Base-by-base conservation (phyloP, 2,329 filamentous ascomycete species). In the Aspergillus pseudotamarii region DNA sequence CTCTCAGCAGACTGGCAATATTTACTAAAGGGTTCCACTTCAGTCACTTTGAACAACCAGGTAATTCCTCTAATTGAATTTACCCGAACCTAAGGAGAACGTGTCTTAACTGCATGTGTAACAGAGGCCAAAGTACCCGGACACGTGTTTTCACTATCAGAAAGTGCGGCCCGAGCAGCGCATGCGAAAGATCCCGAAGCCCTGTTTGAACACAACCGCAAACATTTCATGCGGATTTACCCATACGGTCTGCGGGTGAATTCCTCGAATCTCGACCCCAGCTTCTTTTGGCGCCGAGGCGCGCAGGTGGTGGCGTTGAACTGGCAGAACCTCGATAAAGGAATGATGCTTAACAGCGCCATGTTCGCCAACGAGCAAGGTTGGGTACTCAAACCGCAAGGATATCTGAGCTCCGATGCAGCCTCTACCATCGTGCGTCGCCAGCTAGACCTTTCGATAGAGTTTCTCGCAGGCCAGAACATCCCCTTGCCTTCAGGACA, bases 331-430 rank as follows among this genome's bases (percentile, higher is more conserved):
- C 89, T 91, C 77, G 93, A 97, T 72, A 90, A 92, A 69, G 93
- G 92, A 36, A 96, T 96, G 89, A 97, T 97, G 94, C 85, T 97
- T 16, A 97, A 97, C 73, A 89, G 95, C 73, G 94, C 88, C 69
- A 95, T 96, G 92, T 97, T 97, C 77, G 86, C 88, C 1, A 91
- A 88, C 11, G 90, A 91, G 57, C 82, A 86, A 48, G 94, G 94
- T 46, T 97, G 92, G 91, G 88, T 94, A 2, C 83, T 95, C 65
- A 97, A 97, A 78, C 93, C 94, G 0, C 76, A 84, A 36, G 90
- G 90, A 19, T 95, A 93, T 75, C 89, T 88, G 63, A 64, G 79
- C 72, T 61, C 64, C 63, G 43, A 76, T 63, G 30, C 69, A 68
- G 38, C 69, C 4, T 61, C 64, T 14, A 81, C 81, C 1, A 79